Percentiles rank a stretch among this genome's conserved stretches.
phyloP scores from a whole-genome alignment of 2,329 filamentous ascomycete species.

The Acephala macrosclerotiorum region DNA sequence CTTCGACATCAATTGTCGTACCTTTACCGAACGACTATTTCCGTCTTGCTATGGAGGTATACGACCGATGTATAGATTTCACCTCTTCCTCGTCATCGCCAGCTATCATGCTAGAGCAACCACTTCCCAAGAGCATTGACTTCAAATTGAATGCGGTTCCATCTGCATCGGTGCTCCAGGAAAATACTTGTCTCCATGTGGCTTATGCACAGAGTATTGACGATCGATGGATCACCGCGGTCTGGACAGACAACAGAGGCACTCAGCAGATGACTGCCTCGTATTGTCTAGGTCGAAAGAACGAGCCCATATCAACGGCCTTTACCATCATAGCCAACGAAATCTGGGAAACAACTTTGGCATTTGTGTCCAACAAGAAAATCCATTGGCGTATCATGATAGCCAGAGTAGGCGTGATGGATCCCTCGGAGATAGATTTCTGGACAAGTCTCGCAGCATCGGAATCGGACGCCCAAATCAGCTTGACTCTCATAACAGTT shows the following conservation, averaged over 20 bases:
- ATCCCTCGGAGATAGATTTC: conserved; percentile 67
- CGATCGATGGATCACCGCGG: conserved; percentile 78
- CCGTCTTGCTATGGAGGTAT: conserved; percentile 75
- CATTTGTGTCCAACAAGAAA: conserved; percentile 73
- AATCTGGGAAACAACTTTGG: conserved; percentile 80
- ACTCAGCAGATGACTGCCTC: conserved; percentile 75
- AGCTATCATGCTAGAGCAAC: conserved; percentile 75
- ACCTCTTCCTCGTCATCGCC: conserved; percentile 67
- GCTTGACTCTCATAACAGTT: conserved; percentile 67
- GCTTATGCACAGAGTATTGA: conserved; percentile 80
- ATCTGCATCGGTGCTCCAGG: conserved; percentile 76
- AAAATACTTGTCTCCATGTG: conserved; percentile 82
- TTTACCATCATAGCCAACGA: conserved; percentile 74
- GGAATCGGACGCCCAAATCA: conserved; percentile 58
- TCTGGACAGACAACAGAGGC: conserved; percentile 82
- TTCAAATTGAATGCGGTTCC: conserved; percentile 75
- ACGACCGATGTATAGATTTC: conserved; percentile 74
- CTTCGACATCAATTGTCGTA: conserved; percentile 67
- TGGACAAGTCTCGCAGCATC: conserved; percentile 62
- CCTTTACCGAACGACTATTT: conserved; percentile 65
- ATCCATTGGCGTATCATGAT: conserved; percentile 82
- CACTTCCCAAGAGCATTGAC: conserved; percentile 74
- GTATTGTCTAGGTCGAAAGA: conserved; percentile 72
- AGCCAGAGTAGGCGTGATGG: conserved; percentile 74
- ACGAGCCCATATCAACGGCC: conserved; percentile 56